These are phyloP conservation scores for Xylaria sp. DNA, from an alignment of 2,329 filamentous ascomycete genomes.

Conservation along the genomic window DNA sequence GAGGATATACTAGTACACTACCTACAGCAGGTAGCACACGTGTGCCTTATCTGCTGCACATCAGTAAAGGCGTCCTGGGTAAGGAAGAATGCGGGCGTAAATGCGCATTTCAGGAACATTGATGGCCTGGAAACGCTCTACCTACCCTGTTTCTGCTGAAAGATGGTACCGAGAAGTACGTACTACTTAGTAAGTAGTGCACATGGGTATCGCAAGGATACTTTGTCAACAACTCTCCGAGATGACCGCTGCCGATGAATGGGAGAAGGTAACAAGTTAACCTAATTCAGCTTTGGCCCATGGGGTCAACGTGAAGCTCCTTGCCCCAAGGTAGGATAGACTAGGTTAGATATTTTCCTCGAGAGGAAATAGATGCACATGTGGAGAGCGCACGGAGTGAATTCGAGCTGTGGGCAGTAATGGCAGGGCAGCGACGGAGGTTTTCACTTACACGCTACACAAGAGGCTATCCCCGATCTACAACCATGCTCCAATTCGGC, in stretches of 20 bases:
- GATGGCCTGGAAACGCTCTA: slow-evolving; percentile 10
- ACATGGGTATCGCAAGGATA: neutral
- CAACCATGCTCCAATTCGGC: neutral
- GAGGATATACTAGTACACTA: neutral
- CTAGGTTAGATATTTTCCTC: neutral
- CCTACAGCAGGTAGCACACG: neutral
- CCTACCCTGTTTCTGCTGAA: neutral
- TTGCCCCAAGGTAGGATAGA: neutral
- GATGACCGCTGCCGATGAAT: slow-evolving; percentile 2
- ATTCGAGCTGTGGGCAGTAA: neutral
- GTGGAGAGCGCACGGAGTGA: neutral
- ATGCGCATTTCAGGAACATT: neutral
- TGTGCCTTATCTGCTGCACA: neutral
- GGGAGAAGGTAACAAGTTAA: neutral
- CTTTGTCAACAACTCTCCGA: slow-evolving; percentile 18
- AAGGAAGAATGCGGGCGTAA: neutral
- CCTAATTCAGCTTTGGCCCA: neutral
- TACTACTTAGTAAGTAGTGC: too few relatives aligned
- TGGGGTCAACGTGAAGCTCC: neutral
- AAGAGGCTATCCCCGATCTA: neutral
- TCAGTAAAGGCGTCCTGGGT: neutral
- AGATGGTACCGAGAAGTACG: slow-evolving; percentile 3
- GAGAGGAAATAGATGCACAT: neutral
- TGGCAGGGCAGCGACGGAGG: neutral
- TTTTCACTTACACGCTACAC: neutral